Base-by-base conservation (phyloP, 2,329 filamentous ascomycete species). In the Penicillium sp. region DNA sequence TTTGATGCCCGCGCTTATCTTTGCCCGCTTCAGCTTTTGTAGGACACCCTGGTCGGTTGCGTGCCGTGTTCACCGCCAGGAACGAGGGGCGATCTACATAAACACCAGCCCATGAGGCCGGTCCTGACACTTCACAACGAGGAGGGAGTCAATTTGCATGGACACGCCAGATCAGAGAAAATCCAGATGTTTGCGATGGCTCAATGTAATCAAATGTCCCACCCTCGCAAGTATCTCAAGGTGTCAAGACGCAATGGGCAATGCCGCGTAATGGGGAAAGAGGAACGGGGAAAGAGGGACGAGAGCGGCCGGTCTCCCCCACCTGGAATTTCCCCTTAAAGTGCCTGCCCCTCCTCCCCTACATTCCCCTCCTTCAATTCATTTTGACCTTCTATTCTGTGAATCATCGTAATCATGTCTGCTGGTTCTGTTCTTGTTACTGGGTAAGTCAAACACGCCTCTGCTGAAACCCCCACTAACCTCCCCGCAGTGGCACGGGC, bases 371-470 rank as follows among this genome's bases (percentile, higher is more conserved):
- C 26, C 49, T 39, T 39, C 46, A 44, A 45, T 47, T 31, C 42
- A 26, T 26, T 33, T 44, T 45, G 36, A 6, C 7, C 5, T 26
- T 50, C 39, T 46, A 51, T 36, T 23, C 15, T 45, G 45, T 36
- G 24, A 12, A 24, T 21, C n/a, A 42, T 16, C 16, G 45, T 42
- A 58, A 72, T 63, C 50, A 95, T 95, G 90, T 76, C 87, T 72
- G 82, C 89, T 64, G 90, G 90, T 79, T 94, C 91, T 58, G 90
- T 96, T 70, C 84, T 96, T 69, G 85, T 96, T 71, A 92, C 92
- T 67, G 92, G 92, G 92, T 96, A 85, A 79, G 85, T 72, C 42
- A 2, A 9, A 3, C 38, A 24, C 7, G 26, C 34, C 6, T 16
- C 24, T 34, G 47, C 59, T 31, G 52, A 65, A 54, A 54, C 66